Conservation (phyloP, 2,329 filamentous ascomycete genomes). For the Exophiala spinifera region DNA sequence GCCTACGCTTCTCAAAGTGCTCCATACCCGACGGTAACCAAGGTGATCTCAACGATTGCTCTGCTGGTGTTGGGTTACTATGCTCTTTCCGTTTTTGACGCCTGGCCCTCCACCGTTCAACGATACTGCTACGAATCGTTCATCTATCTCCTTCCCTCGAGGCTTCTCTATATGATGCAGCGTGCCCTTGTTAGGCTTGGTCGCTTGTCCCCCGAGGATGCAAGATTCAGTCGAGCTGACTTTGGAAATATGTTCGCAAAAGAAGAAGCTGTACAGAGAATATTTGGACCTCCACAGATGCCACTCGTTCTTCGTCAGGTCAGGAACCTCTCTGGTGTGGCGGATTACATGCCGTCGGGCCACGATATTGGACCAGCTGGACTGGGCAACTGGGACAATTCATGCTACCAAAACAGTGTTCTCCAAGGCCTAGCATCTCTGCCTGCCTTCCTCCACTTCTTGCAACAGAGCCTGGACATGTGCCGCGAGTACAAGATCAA, state of each 20-base stretch:
- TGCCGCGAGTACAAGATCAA: constrained; percentile 15
- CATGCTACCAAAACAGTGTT: constrained; percentile 96
- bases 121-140: constrained; percentile 38
- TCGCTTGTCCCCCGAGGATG: constrained; percentile 40
- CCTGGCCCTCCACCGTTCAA: constrained; percentile 27
- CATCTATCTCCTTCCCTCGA: constrained; percentile 40
- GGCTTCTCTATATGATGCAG: constrained; percentile 48
- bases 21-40: constrained; percentile 16
- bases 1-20: constrained; percentile 4
- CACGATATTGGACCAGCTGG: constrained; percentile 51
- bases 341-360: constrained; percentile 40
- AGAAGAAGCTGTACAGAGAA: constrained; percentile 61
- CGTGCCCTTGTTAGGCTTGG: constrained; percentile 42
- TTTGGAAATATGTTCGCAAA: constrained; percentile 53
- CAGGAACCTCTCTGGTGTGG: constrained; percentile 54
- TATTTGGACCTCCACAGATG: constrained; percentile 61
- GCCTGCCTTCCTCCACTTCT: constrained; percentile 57
- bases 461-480: constrained; percentile 36
- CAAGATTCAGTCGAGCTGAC: constrained; percentile 23
- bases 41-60: constrained; percentile 22
- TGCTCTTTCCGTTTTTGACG: constrained; percentile 40
- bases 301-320: constrained; percentile 58
- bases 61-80: constrained; percentile 33
- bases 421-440: constrained; percentile 81
- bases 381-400: constrained; percentile 88